A percentile compares a stretch with the other conserved stretches of the same genome.
These are phyloP conservation scores for Candida smagusa DNA, from an alignment of 1,139 yeast genomes.

Conservation along the genomic window DNA sequence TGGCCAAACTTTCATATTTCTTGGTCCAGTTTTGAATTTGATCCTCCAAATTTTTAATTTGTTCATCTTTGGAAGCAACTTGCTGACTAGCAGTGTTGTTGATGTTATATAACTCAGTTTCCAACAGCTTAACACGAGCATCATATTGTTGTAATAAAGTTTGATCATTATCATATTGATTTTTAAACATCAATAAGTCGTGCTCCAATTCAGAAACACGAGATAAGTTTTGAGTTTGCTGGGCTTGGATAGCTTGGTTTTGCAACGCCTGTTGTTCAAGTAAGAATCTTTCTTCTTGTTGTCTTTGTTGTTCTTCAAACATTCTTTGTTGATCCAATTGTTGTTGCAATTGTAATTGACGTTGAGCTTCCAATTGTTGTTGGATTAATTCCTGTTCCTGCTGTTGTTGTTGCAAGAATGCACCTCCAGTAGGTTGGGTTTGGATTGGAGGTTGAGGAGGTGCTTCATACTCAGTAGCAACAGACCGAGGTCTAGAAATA, in stretches of 20 bases:
- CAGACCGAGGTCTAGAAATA: conserved; percentile 41
- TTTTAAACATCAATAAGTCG: conserved; percentile 70
- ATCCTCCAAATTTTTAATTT: conserved; percentile 64
- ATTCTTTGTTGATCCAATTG: conserved; percentile 57
- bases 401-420: conserved; percentile 36
- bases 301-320: conserved; percentile 69
- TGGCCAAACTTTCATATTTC: conserved; percentile 87
- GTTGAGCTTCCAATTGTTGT: conserved; percentile 48
- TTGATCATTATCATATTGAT: conserved; percentile 87
- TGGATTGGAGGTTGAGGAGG: conserved; percentile 42
- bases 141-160: conserved; percentile 84
- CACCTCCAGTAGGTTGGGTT: conserved; percentile 46
- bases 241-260: conserved; percentile 42
- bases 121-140: conserved; percentile 77
- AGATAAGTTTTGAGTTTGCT: conserved; percentile 75
- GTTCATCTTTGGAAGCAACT: conserved; percentile 74
- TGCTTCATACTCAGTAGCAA: conserved; percentile 20
- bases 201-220: conserved; percentile 80
- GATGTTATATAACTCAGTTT: conserved; percentile 63
- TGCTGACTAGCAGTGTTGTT: conserved; percentile 72
- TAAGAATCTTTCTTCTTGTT: conserved; percentile 49
- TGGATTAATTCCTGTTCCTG: conserved; percentile 74
- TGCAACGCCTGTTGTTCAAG: conserved; percentile 61
- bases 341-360: conserved; percentile 47
- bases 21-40: conserved; percentile 78